Evolutionary conservation across 2,329 filamentous ascomycete genomes (phyloP), one percentile per base, ranked within the genome.

Genomic region (Aspergillus novoparasiticus): DNA sequence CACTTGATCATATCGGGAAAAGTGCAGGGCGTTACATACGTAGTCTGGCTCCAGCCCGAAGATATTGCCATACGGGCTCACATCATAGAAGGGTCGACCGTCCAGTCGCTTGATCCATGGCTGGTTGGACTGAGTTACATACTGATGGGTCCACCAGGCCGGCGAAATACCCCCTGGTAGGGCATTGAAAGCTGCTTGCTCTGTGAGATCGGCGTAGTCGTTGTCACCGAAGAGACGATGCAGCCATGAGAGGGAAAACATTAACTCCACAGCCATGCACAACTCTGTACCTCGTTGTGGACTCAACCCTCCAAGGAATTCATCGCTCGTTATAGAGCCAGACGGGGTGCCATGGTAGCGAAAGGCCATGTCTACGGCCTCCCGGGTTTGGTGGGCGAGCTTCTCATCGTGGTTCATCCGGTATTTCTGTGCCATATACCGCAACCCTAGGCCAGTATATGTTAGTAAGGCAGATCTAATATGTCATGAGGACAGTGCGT

Each of bases 121-220:
- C 67, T 86, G 83, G 65, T 87, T 87, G 0, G 81, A 80, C 66
- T 86, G 79, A 3, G 79, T 75, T 60, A 87, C 79, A 65, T 87
- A 87, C 69, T 87, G 83, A 68, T 84, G 84, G 28, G 79, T 79
- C 85, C 85, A 87, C 79, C 83, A 85, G 66, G 86, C 81, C 1
- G 80, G 78, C 21, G 81, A 82, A 32, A 86, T 69, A 65, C 81
- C 81, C 4, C 78, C 83, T 0, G 85, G 85, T 3, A 87, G 71
- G 2, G 84, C 82, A 65, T 87, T 87, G 76, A 85, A 87, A 4
- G 84, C 83, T 9, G 82, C 78, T 11, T 79, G 71, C 66, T 87
- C 85, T 9, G 79, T 78, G n/a, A 78, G 74, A 67, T 87, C 85
- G 3, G 85, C 85, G 64, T 82, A 84, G 16, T 74, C 65, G 34